Evolutionary conservation across 176 grass and related monocot species (phyloP), one percentile per base, ranked within the genome.

Genomic region (Bonia amplexicaulis): DNA sequence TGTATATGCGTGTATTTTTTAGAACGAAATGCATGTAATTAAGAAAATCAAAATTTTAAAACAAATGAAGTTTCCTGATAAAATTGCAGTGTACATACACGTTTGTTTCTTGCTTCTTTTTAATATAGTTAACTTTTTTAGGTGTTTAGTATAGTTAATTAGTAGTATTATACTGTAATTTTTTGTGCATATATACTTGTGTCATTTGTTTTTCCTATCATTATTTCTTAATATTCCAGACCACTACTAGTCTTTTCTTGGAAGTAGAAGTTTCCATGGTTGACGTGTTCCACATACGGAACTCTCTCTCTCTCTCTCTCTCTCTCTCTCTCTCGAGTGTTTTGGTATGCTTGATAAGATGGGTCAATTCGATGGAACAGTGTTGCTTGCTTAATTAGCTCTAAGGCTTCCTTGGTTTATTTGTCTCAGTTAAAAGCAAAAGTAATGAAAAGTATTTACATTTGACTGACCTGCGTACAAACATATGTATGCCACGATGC

Each of bases 301-400:
- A 79, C 39, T 17, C 6, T 53, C 66, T 40, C 11, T 10, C 76
- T 35, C 33, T 35, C 33, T 35, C 33, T 35, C 33, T 35, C 33
- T 35, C 33, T 35, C 33, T 35, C 33, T 15, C 10, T 53, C 66
- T 39, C 11, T 10, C 76, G 16, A 75, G 46, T 75, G 49, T 55
- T 82, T 51, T 29, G 12, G 49, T 19, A 66, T 46, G 44, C 45
- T 77, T 77, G 69, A 47, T 63, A 85, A 37, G 52, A 44, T 42
- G 42, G 44, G 22, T 44, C 48, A 47, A 60, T 33, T 76, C 82
- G 61, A 85, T 89, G 63, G n/a, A 85, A 80, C 51, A 57, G 57
- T 58, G 48, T 29, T 67, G 39, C 68, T 67, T 77, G 11, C 31
- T 29, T 35, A n/a, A n/a, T n/a, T n/a, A 23, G 20, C 47, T 79